phyloP scores from a whole-genome alignment of 2,329 filamentous ascomycete genomes.

The Dryadomyces quercus-mongolicae region DNA sequence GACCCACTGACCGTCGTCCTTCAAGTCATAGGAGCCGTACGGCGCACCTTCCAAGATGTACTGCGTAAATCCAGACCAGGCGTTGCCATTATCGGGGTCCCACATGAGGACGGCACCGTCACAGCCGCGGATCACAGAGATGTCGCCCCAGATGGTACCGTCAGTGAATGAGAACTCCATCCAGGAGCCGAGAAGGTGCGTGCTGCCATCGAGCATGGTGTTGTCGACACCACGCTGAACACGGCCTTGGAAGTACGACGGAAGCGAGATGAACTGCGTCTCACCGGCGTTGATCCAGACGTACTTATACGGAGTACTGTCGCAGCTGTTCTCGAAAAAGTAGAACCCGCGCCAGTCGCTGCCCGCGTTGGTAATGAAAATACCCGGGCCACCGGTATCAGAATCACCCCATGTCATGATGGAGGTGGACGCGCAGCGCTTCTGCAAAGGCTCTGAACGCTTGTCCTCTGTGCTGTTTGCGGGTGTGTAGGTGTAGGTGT shows the following conservation, averaged over 20 bases:
- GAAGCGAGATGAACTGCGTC: conserved; percentile 5
- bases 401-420: conserved; percentile 2
- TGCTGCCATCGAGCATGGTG: conserved; percentile 3
- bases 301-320: conserved; percentile 6
- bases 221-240: conserved; percentile 6
- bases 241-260: conserved; percentile 3
- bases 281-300: conserved; percentile 6
- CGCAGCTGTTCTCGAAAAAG: conserved; percentile 6
- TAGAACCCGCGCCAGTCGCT: conserved; percentile 7
- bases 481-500: too few relatives aligned
- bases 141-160: conserved; percentile 5
- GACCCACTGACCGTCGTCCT: conserved; percentile 6
- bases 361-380: conserved; percentile 6
- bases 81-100: conserved; percentile 6
- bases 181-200: conserved; percentile 3
- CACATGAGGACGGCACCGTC: conserved; percentile 6
- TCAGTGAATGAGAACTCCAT: conserved; percentile 5
- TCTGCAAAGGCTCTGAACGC: too few relatives aligned
- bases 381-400: conserved; percentile 4
- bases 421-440: neutral
- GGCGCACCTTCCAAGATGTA: conserved; percentile 6
- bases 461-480: too few relatives aligned
- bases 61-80: conserved; percentile 7
- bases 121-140: conserved; percentile 8
- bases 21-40: conserved; percentile 3